Evolutionary conservation across 768 basidiomycete genomes (phyloP).

Genomic region (Kwoniella botswanensis): DNA sequence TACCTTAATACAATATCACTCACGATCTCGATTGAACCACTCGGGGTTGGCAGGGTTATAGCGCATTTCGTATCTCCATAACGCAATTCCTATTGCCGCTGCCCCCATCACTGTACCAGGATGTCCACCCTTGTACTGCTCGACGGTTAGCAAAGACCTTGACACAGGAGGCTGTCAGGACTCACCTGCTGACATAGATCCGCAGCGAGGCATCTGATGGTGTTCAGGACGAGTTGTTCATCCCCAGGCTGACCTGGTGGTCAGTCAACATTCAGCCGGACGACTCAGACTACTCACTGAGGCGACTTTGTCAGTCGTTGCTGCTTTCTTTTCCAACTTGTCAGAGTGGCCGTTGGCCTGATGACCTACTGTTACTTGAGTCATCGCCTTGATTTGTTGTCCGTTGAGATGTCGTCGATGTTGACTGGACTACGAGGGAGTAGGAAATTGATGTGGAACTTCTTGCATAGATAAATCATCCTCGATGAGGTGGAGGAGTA

Average conservation of each 20-base stretch:
- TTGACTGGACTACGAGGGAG: no score
- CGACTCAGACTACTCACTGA: slow-evolving; percentile 24
- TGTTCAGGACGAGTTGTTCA: slow-evolving; percentile 53
- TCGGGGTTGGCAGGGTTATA: slow-evolving; percentile 57
- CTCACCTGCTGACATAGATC: slow-evolving; percentile 54
- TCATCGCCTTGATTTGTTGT: background rate
- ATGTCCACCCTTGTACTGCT: slow-evolving; percentile 55
- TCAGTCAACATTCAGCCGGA: background rate
- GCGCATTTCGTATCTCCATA: slow-evolving; percentile 54
- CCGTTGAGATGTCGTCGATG: no score
- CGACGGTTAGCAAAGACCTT: no score
- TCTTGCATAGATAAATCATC: no score
- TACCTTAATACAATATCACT: slow-evolving; percentile 7
- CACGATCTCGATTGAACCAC: slow-evolving; percentile 57
- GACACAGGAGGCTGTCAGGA: background rate
- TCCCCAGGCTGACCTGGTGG: slow-evolving; percentile 28
- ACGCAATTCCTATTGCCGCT: slow-evolving; percentile 54
- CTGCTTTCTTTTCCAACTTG: slow-evolving; percentile 21
- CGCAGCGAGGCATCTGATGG: slow-evolving; percentile 52
- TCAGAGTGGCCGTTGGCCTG: slow-evolving; percentile 17
- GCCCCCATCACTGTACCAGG: slow-evolving; percentile 59
- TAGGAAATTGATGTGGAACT: no score
- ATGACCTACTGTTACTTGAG: background rate
- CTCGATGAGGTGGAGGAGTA: no score
- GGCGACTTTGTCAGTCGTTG: slow-evolving; percentile 26